Percentiles rank a stretch among this genome's conserved stretches.
phyloP scores from a whole-genome alignment of 2,329 filamentous ascomycete species.

The Microcyclospora pomicola region DNA sequence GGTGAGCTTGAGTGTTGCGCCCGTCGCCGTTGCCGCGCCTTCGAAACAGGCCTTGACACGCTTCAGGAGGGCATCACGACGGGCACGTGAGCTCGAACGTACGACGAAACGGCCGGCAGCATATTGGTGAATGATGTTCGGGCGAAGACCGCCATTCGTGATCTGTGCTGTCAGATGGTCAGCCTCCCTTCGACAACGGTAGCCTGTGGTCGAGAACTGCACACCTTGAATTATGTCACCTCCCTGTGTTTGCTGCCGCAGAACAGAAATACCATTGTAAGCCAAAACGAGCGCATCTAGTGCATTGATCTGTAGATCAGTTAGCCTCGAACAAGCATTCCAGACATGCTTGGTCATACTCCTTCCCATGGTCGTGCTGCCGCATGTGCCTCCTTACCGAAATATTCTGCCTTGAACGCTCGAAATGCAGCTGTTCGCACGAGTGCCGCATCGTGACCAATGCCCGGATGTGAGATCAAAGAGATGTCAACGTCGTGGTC shows the following conservation, averaged over 20 bases:
- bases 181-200: background rate
- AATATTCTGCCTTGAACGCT: constrained; percentile 38
- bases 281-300: constrained; percentile 21
- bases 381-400: constrained; percentile 27
- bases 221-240: constrained; percentile 26
- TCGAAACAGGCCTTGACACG: constrained; percentile 31
- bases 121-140: constrained; percentile 29
- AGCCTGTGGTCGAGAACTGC: too few relatives aligned
- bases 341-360: background rate
- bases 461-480: constrained; percentile 24
- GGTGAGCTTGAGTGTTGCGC: constrained; percentile 35
- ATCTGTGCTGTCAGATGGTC: constrained; percentile 7
- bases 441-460: constrained; percentile 30
- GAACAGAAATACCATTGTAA: constrained; percentile 22
- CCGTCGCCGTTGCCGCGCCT: constrained; percentile 35
- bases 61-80: constrained; percentile 19
- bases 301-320: constrained; percentile 18
- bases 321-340: constrained; percentile 8
- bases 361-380: constrained; percentile 22
- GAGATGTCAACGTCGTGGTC: constrained; percentile 25
- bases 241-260: constrained; percentile 27
- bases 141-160: constrained; percentile 15
- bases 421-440: constrained; percentile 40
- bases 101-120: constrained; percentile 25
- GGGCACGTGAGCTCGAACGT: constrained; percentile 18